phyloP scores from a whole-genome alignment of 306 rosid species.

The Sesbania bispinosa region DNA sequence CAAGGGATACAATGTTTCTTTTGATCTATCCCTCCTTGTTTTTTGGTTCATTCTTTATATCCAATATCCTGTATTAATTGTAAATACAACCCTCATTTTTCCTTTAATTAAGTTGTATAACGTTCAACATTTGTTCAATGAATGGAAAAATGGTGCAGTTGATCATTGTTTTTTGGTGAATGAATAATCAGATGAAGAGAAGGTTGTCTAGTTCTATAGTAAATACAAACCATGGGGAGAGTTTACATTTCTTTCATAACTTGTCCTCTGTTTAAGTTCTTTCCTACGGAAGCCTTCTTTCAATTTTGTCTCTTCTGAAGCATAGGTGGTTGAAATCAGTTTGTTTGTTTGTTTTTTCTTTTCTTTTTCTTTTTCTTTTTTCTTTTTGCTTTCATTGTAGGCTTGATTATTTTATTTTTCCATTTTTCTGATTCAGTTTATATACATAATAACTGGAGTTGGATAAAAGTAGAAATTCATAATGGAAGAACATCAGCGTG shows the following conservation, averaged over 20 bases:
- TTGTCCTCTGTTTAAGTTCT: no score
- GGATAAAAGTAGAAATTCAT: no score
- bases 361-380: no score
- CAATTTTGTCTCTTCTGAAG: no score
- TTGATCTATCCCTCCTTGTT: slow-evolving; percentile 1
- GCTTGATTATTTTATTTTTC: no score
- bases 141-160: background rate
- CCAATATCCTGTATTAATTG: slow-evolving; percentile 23
- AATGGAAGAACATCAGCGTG: no score
- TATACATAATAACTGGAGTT: no score
- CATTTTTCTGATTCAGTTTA: no score
- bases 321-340: no score
- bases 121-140: background rate
- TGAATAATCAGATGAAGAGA: background rate
- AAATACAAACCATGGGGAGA: background rate
- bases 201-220: background rate
- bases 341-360: no score
- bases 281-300: no score
- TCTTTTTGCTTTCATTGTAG: no score
- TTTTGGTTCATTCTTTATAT: slow-evolving; percentile 17
- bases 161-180: background rate
- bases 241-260: background rate
- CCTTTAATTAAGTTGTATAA: background rate
- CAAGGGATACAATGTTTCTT: slow-evolving; percentile 15
- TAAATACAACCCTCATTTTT: slow-evolving; percentile 21